Conservation (phyloP, 441 rosid genomes). For the Pelargonium cotyledonis region DNA sequence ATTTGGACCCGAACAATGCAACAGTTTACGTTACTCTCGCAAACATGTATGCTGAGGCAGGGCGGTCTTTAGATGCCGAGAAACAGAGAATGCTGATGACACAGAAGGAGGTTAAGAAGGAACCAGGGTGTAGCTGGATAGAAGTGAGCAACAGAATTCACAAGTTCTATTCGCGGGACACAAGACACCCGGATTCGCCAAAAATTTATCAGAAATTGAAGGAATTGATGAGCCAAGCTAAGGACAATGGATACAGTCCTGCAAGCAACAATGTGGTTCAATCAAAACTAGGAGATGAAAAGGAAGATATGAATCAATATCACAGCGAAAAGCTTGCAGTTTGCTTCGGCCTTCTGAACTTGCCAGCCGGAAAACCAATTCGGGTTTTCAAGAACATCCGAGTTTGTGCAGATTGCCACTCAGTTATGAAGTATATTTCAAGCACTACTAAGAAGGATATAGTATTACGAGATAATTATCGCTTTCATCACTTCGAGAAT, state of each 20-base stretch:
- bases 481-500: slow-evolving; percentile 28
- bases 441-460: slow-evolving; percentile 15
- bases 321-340: slow-evolving; percentile 30
- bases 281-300: not conserved
- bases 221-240: slow-evolving; percentile 9
- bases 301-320: slow-evolving; percentile 16
- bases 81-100: slow-evolving; percentile 47
- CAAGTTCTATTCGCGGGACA: not conserved
- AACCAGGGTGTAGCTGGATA: slow-evolving; percentile 69
- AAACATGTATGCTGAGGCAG: slow-evolving; percentile 53
- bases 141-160: slow-evolving; percentile 27
- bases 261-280: not conserved
- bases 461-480: slow-evolving; percentile 24
- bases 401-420: slow-evolving; percentile 27
- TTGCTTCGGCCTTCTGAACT: slow-evolving; percentile 26
- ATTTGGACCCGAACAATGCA: slow-evolving; percentile 69
- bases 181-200: not conserved
- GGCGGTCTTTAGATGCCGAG: slow-evolving; percentile 48
- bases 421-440: slow-evolving; percentile 23
- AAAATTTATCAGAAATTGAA: slow-evolving; percentile 4
- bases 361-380: slow-evolving; percentile 21
- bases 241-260: slow-evolving; percentile 6
- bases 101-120: slow-evolving; percentile 35
- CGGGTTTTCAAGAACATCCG: slow-evolving; percentile 28
- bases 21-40: slow-evolving; percentile 41